Evolutionary conservation across 2,329 filamentous ascomycete genomes (phyloP).

Genomic region (Diplodia scrobiculata): DNA sequence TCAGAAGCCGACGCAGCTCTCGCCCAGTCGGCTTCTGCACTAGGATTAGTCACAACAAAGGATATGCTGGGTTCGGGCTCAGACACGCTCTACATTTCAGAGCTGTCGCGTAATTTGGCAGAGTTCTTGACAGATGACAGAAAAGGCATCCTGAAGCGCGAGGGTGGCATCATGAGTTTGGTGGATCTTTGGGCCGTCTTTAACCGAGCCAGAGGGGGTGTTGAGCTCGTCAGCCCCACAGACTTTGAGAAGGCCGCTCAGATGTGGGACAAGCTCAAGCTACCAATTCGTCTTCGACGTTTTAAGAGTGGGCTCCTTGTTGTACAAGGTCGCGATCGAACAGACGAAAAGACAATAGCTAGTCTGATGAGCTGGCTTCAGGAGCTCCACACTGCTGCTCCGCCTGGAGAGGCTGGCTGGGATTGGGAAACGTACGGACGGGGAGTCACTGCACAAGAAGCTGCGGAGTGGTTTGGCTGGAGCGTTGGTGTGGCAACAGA

Average conservation of each 20-base stretch:
- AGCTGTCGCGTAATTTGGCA: slow-evolving; percentile 45
- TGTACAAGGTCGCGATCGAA: slow-evolving; percentile 83
- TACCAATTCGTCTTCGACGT: slow-evolving; percentile 81
- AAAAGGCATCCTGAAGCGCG: slow-evolving; percentile 41
- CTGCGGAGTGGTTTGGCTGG: slow-evolving; percentile 90
- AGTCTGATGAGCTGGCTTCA: slow-evolving; percentile 76
- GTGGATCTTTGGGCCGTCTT: slow-evolving; percentile 63
- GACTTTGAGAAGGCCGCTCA: slow-evolving; percentile 90
- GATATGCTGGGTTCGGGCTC: slow-evolving; percentile 83
- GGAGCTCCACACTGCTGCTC: slow-evolving; percentile 68
- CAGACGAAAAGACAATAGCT: slow-evolving; percentile 84
- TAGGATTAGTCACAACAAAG: slow-evolving; percentile 90
- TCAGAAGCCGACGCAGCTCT: slow-evolving; percentile 74
- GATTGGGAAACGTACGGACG: slow-evolving; percentile 77
- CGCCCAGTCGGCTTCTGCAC: slow-evolving; percentile 77
- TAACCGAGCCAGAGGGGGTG: slow-evolving; percentile 87
- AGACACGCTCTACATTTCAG: slow-evolving; percentile 82
- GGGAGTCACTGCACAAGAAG: slow-evolving; percentile 86
- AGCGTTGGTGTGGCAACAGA: slow-evolving; percentile 94
- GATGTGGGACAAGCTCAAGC: slow-evolving; percentile 81
- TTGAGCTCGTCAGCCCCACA: slow-evolving; percentile 86
- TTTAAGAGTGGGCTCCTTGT: slow-evolving; percentile 96
- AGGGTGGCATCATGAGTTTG: slow-evolving; percentile 46
- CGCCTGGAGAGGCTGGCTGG: slow-evolving; percentile 68
- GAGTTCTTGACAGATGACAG: slow-evolving; percentile 47